Evolutionary conservation across 768 basidiomycete species (phyloP), one percentile per base, ranked within the genome.

Genomic region (Steccherinum ochraceum): DNA sequence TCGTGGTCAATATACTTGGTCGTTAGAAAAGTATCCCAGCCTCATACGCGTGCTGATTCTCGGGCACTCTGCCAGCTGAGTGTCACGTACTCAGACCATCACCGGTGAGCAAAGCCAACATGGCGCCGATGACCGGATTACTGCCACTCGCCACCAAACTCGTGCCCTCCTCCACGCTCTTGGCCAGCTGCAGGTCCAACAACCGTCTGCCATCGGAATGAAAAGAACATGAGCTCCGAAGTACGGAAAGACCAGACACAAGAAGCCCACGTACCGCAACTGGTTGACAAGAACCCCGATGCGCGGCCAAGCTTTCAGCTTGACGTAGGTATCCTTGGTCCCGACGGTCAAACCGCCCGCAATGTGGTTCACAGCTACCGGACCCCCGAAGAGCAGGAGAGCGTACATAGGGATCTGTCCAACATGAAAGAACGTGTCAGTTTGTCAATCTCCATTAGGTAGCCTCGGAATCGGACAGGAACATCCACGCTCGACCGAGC

Each of bases 241-340:
- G 35, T n/a, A 43, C n/a, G n/a, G n/a, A n/a, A n/a, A 30, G 25
- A 18, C 13, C 12, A 10, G 40, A 20, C 20, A 21, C n/a, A 10
- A 27, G 20, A 4, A 20, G 24, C 30, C 2, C 20, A 65, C 73
- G 54, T 62, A 88, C 89, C 89, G 75, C 11, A 93, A 68, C 56
- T 93, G 89, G 60, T 93, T 93, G 40, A 91, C 86, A 24, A 96
- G 75, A 11, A 93, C 82, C 1, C 92, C 93, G 45, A 95, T 94
- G 7, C 92, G 78, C n/a, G 93, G 88, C 80, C 85, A 89, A 0
- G 91, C 89, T 50, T 76, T 80, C 54, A 95, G 64, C 59, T 78
- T 83, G 52, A 96, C 68, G 54, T 62, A 60, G 21, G 71, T 69
- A 20, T 78, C 76, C 42, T 75, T 78, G 13, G 68, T 75, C 5